Evolutionary conservation across 805 yeast genomes (phyloP), one percentile per base, ranked within the genome.

Genomic region (Grigorovia yakushimaensis): DNA sequence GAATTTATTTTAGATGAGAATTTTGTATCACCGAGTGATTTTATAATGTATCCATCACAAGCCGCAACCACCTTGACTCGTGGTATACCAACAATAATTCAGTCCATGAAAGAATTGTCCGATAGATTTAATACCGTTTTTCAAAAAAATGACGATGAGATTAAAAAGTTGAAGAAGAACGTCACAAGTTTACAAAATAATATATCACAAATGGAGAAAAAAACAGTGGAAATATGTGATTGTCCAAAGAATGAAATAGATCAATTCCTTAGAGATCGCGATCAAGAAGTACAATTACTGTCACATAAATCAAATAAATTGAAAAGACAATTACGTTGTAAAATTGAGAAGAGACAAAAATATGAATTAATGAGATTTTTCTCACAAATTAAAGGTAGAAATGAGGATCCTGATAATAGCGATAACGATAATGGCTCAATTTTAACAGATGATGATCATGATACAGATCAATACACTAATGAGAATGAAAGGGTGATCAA

Each of bases 91-190:
- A 56, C 53, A 17, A 54, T 64, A 3, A 54, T 59, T 1, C 50
- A 51, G 19, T 39, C 54, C 8, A 54, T 64, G 58, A 61, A 64
- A 73, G 57, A 70, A 69, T 33, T 74, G 69, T 61, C 81, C 71
- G 54, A 83, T 77, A 8, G 66, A 74, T 57, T 77, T 72, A 55
- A 82, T 73, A 64, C 74, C 62, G 54, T 72, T 54, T 59, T 78
- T 66, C 68, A 76, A 50, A 62, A 73, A 49, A 63, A 74, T 60
- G 59, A 72, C 57, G 56, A 69, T 54, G 67, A 72, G 61, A 35
- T 72, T 65, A 51, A 71, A 61, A 49, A 47, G 19, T 23, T 62
- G 42, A 58, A 56, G 24, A 58, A 53, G 41, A 61, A 61, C 0
- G 27, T 60, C 17, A 51, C 48, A n/a, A 54, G 55, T 37, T 54